Evolutionary conservation across 2,329 filamentous ascomycete genomes (phyloP).

Genomic region (Helotiales sp.): DNA sequence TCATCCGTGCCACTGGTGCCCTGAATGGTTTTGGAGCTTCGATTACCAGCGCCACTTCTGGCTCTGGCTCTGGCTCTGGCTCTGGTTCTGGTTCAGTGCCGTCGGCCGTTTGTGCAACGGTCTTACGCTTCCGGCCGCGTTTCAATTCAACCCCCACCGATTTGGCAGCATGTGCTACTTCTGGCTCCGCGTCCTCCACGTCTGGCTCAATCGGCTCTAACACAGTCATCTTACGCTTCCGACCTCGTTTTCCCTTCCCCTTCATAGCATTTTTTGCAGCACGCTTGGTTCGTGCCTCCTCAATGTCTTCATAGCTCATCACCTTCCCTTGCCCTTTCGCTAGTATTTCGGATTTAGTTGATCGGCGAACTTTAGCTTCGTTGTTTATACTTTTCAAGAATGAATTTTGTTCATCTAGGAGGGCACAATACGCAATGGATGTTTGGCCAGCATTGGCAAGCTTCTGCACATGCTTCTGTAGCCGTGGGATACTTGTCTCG

Average conservation of each 20-base stretch:
- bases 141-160: neutral
- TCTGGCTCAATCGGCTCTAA: conserved; percentile 13
- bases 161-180: neutral
- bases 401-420: conserved; percentile 40
- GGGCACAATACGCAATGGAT: conserved; percentile 37
- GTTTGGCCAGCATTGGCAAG: conserved; percentile 35
- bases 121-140: neutral
- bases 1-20: conserved; percentile 12
- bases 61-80: conserved; percentile 11
- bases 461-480: conserved; percentile 37
- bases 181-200: conserved; percentile 4
- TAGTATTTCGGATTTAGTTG: conserved; percentile 25
- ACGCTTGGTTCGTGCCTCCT: conserved; percentile 27
- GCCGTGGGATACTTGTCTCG: conserved; percentile 27
- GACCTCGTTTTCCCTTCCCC: conserved; percentile 28
- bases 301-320: conserved; percentile 43
- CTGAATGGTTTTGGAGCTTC: conserved; percentile 1
- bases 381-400: conserved; percentile 27
- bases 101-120: neutral
- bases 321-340: conserved; percentile 31
- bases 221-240: conserved; percentile 23
- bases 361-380: too few relatives aligned
- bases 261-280: conserved; percentile 19
- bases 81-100: neutral
- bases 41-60: conserved; percentile 13